Percentiles rank a stretch among this genome's conserved stretches.
Conservation (phyloP, 495 filamentous ascomycete species). For the Neurospora pannonica region DNA sequence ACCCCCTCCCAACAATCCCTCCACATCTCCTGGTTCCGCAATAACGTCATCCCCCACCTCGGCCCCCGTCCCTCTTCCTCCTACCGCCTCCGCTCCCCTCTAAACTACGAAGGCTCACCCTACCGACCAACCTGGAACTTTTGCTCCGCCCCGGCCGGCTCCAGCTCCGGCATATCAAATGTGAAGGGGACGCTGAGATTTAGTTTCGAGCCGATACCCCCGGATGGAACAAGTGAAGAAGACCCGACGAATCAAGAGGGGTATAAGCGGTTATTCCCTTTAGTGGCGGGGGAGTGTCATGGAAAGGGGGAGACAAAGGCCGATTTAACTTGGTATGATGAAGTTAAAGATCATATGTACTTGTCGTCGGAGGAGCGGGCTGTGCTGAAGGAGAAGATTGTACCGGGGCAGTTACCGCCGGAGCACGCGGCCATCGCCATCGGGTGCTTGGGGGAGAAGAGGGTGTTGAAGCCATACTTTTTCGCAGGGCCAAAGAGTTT, state of each 20-base stretch:
- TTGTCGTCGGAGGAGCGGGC: background rate
- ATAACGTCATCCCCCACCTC: background rate
- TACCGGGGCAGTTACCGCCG: background rate
- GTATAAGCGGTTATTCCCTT: background rate
- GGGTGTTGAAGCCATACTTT: background rate
- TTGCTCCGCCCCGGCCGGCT: background rate
- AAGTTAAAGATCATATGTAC: background rate
- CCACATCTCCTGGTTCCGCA: background rate
- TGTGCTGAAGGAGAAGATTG: fast-evolving
- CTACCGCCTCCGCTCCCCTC: background rate
- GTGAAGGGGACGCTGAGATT: background rate
- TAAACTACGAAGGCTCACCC: background rate
- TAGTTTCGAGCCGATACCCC: background rate
- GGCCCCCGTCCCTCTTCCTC: background rate
- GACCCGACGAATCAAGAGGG: background rate
- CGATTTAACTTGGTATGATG: background rate
- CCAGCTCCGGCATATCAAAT: background rate
- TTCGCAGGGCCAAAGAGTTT: background rate
- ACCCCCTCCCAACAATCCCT: background rate
- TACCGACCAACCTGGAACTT: background rate
- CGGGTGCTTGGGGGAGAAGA: fast-evolving
- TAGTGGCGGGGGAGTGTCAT: background rate
- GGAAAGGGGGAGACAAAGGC: background rate
- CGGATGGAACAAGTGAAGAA: background rate
- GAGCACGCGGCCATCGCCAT: background rate